Evolutionary conservation across 768 basidiomycete species (phyloP).

Genomic region (Lactifluus hygrophoroides): DNA sequence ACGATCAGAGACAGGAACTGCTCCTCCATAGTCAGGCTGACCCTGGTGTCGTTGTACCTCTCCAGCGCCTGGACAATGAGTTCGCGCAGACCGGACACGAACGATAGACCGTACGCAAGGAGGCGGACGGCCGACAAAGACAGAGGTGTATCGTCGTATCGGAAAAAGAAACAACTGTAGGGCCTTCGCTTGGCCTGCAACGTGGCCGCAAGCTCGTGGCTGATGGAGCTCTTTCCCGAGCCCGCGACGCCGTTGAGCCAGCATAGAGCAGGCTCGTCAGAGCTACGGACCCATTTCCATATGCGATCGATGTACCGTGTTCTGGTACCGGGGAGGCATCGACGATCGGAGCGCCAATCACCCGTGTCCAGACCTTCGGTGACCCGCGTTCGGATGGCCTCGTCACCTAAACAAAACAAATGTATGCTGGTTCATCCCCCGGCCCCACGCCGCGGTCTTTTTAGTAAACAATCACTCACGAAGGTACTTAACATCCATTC

Average conservation of each 20-base stretch:
- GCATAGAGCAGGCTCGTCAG: slow-evolving; percentile 7
- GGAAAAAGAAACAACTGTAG: too few relatives aligned
- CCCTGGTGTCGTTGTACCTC: too few relatives aligned
- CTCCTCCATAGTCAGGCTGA: too few relatives aligned
- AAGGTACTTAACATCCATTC: slow-evolving; percentile 6
- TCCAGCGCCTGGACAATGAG: too few relatives aligned
- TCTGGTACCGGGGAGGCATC: slow-evolving; percentile 16
- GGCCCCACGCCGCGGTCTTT: neutral
- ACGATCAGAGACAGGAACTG: too few relatives aligned
- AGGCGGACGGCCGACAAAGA: slow-evolving; percentile 13
- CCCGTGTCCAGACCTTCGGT: slow-evolving; percentile 5
- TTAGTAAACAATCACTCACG: neutral
- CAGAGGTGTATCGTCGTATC: too few relatives aligned
- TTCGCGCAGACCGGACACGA: too few relatives aligned
- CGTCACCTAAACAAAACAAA: slow-evolving; percentile 7
- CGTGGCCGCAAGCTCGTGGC: too few relatives aligned
- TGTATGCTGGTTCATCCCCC: neutral
- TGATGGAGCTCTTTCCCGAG: too few relatives aligned
- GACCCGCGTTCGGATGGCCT: slow-evolving; percentile 6
- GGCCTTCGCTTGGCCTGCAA: too few relatives aligned
- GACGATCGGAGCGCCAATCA: slow-evolving; percentile 8
- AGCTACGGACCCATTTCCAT: slow-evolving; percentile 6
- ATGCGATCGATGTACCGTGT: slow-evolving; percentile 13
- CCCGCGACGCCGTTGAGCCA: slow-evolving; percentile 20
- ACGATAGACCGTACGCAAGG: slow-evolving; percentile 17